Base-by-base conservation (phyloP, 202 grass and related monocot species). In the Thinopyrum obtusiflorum region DNA sequence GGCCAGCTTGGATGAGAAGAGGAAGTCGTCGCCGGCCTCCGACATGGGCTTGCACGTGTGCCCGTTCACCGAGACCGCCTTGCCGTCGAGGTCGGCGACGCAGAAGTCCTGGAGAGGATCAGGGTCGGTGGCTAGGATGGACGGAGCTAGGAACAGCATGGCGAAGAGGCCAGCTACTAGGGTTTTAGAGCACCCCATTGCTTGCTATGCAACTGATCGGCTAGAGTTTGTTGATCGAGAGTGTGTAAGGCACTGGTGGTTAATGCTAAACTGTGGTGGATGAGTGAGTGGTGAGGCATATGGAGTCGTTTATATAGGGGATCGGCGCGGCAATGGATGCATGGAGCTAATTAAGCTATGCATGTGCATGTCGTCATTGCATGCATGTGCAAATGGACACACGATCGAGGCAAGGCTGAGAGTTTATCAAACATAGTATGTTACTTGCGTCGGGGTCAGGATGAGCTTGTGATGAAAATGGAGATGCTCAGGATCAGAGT, bases 111-210 rank as follows among this genome's bases (percentile, higher is more conserved):
- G n/a, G 40, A 94, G 85, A 57, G 87, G 87, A 26, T 94, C 87
- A 0, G 92, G 81, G 75, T 94, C 92, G 10, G 82, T 9, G 42
- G 82, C 86, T 42, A 21, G 62, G 33, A 84, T 9, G 27, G 76
- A 25, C 1, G 80, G 70, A 17, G 72, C 73, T 29, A 78, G 3
- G 32, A 92, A 53, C 20, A 86, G 4, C 7, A 4, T n/a, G 26
- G 71, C 12, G 84, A 77, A 11, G 49, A 75, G 17, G 33, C 42
- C 42, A 46, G 35, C 15, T 1, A 28, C 4, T 39, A 79, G 24
- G 20, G 42, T 61, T 80, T 84, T 77, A 31, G 63, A 1, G 57
- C 4, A 27, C 62, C 49, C 83, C 83, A 80, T 74, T 2, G 36
- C 47, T n/a, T 68, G 26, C 5, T 5, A 31, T 8, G 6, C 6